Conservation (phyloP, 2,329 filamentous ascomycete genomes). For the Clarireedia homoeocarpa region DNA sequence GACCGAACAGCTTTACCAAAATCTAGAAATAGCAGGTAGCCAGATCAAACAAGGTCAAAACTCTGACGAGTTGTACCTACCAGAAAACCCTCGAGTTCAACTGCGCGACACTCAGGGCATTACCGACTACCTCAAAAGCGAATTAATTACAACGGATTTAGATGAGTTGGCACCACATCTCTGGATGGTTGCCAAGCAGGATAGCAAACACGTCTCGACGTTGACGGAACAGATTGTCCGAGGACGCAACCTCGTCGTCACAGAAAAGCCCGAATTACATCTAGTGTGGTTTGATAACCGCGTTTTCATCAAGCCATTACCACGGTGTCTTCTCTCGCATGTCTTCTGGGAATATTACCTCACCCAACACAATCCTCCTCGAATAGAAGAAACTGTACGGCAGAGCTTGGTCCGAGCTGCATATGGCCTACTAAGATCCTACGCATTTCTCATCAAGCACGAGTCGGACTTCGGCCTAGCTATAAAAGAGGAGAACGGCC, state of each 20-base stretch:
- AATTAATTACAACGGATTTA: constrained; percentile 5
- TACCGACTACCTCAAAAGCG: not conserved
- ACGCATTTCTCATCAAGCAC: constrained; percentile 25
- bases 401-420: not conserved
- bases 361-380: not conserved
- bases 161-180: constrained; percentile 8
- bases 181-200: constrained; percentile 8
- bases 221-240: constrained; percentile 27
- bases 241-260: constrained; percentile 25
- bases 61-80: not conserved
- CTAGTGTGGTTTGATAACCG: constrained; percentile 26
- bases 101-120: not conserved
- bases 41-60: not conserved
- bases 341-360: constrained; percentile 23
- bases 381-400: not conserved
- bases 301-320: constrained; percentile 29
- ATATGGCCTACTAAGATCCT: constrained; percentile 29
- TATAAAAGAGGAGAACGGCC: not conserved
- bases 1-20: too few relatives aligned
- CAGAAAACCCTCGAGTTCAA: not conserved
- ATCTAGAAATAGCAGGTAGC: too few relatives aligned
- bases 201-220: constrained; percentile 6
- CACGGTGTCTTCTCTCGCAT: constrained; percentile 23
- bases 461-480: constrained; percentile 32
- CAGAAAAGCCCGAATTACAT: constrained; percentile 29